Conservation (phyloP, 2,329 filamentous ascomycete species). For the Cryphonectria radicalis region DNA sequence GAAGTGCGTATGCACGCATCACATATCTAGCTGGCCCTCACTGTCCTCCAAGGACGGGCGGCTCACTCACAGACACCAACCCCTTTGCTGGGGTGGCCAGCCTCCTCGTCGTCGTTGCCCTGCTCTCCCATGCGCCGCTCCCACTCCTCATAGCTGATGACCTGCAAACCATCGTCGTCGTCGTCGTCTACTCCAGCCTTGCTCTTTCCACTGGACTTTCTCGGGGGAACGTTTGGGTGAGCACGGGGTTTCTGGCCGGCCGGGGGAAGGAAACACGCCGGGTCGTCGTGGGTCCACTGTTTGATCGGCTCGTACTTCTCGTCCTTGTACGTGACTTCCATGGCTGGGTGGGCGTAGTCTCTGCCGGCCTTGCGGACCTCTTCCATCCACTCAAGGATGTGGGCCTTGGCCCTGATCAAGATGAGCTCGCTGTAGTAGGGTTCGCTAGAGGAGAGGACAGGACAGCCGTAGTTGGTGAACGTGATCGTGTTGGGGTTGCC, state of each 20-base stretch:
- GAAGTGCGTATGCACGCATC: too few species aligned
- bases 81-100: not conserved
- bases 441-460: conserved; percentile 72
- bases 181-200: not conserved
- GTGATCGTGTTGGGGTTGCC: conserved; percentile 48
- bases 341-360: conserved; percentile 46
- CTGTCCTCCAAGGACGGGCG: not conserved
- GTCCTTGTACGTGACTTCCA: conserved; percentile 36
- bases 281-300: conserved; percentile 9
- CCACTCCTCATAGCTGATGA: conserved; percentile 34
- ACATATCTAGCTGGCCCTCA: not conserved
- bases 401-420: conserved; percentile 57
- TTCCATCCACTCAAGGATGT: conserved; percentile 65
- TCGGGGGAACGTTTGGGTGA: not conserved
- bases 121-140: conserved; percentile 38
- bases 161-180: conserved; percentile 29
- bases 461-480: conserved; percentile 60
- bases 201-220: not conserved
- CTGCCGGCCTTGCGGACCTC: conserved; percentile 50
- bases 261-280: not conserved
- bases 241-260: not conserved
- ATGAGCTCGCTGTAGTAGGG: conserved; percentile 62
- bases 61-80: not conserved
- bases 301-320: conserved; percentile 37
- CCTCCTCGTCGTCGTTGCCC: conserved; percentile 29